Conservation (phyloP, 305 asterid species). For the Coffea humblotiana region DNA sequence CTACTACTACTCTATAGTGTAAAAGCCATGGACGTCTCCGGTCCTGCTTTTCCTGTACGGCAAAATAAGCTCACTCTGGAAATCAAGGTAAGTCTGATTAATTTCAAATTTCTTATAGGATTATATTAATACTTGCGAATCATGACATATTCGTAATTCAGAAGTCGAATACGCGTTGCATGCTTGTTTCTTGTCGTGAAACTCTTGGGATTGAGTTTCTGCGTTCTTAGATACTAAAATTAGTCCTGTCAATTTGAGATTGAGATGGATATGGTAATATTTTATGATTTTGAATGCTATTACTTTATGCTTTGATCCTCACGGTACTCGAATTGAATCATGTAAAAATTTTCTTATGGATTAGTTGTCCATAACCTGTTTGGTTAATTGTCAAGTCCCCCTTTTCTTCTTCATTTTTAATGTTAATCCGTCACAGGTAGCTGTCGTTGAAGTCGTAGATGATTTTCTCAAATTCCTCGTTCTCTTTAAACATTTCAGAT, state of each 20-base stretch:
- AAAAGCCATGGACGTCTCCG: conserved; percentile 36
- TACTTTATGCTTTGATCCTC: not conserved
- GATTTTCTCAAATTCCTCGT: not conserved
- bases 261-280: not conserved
- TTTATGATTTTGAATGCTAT: not conserved
- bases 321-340: not conserved
- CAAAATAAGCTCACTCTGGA: conserved; percentile 42
- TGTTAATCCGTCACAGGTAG: not conserved
- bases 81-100: conserved; percentile 45
- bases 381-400: conserved; percentile 5
- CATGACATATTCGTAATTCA: not conserved
- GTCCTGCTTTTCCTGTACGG: conserved; percentile 50
- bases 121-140: not conserved
- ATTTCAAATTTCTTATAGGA: not conserved
- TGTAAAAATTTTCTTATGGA: not conserved
- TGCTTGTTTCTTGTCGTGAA: not conserved
- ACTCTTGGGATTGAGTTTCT: not conserved
- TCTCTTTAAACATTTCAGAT: not conserved
- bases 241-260: not conserved
- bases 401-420: not conserved
- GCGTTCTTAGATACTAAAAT: not conserved
- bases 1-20: too few relatives aligned
- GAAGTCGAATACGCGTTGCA: not conserved
- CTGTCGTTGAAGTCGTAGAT: not conserved
- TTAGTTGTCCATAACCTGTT: conserved; percentile 8